Evolutionary conservation across 169 alveolate species (phyloP).

Genomic region (Cystoisospora suis): DNA sequence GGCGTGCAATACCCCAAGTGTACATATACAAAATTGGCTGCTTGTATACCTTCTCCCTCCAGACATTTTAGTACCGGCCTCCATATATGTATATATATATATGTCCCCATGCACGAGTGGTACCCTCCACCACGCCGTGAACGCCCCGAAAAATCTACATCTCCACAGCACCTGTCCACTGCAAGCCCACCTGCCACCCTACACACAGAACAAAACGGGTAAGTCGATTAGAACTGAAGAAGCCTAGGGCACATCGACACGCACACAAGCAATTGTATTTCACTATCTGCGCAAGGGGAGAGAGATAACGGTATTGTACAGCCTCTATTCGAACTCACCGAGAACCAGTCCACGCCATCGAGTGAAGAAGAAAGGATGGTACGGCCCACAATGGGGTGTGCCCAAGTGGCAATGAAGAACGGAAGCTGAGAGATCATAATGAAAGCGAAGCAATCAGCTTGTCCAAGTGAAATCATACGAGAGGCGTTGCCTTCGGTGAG

Average conservation of each 20-base stretch:
- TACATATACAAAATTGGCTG: too few relatives aligned
- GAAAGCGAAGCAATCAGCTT: constrained; percentile 7
- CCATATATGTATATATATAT: too few relatives aligned
- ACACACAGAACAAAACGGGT: neutral
- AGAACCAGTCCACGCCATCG: constrained; percentile 35
- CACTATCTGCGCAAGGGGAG: neutral
- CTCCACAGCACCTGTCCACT: too few relatives aligned
- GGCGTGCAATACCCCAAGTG: too few relatives aligned
- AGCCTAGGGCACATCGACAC: neutral
- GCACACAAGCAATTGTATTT: neutral
- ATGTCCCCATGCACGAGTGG: neutral
- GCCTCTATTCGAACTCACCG: constrained; percentile 11
- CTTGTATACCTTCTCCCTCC: too few relatives aligned
- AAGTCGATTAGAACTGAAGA: neutral
- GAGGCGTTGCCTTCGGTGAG: neutral
- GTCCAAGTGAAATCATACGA: neutral
- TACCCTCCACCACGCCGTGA: too few relatives aligned
- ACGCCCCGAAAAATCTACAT: too few relatives aligned
- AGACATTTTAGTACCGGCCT: too few relatives aligned
- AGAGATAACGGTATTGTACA: neutral
- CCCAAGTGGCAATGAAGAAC: constrained; percentile 59
- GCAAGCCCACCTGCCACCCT: neutral
- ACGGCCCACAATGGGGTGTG: constrained; percentile 56
- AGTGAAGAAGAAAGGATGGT: constrained; percentile 49
- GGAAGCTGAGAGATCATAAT: constrained; percentile 35